Evolutionary conservation across 2,329 filamentous ascomycete genomes (phyloP).

Genomic region (Blastomyces gilchristii): DNA sequence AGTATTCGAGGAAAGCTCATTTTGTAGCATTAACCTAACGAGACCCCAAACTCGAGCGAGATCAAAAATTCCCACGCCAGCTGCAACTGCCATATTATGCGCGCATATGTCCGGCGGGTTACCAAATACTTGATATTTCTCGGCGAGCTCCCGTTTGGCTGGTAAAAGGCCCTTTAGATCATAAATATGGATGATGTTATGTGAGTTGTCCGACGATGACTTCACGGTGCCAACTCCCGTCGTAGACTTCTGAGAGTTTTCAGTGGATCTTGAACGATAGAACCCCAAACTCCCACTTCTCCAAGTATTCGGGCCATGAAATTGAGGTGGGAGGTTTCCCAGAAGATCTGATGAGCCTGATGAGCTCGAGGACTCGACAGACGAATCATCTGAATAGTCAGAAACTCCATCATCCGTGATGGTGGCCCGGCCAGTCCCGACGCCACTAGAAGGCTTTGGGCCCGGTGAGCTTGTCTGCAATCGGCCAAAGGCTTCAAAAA

Average conservation of each 20-base stretch:
- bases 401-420: conserved; percentile 36
- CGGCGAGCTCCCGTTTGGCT: conserved; percentile 64
- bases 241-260: conserved; percentile 41
- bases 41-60: conserved; percentile 77
- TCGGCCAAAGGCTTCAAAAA: conserved; percentile 56
- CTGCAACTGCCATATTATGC: conserved; percentile 71
- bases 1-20: conserved; percentile 62
- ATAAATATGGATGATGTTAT: conserved; percentile 65
- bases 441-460: conserved; percentile 39
- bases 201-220: conserved; percentile 36
- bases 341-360: conserved; percentile 37
- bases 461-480: conserved; percentile 44
- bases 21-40: conserved; percentile 63
- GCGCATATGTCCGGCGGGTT: conserved; percentile 70
- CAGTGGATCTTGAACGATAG: conserved; percentile 43
- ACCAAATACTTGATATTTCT: conserved; percentile 74
- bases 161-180: conserved; percentile 62
- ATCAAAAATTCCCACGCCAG: conserved; percentile 58
- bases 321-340: conserved; percentile 38
- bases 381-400: conserved; percentile 42
- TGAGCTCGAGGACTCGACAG: conserved; percentile 51
- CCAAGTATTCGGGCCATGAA: conserved; percentile 44
- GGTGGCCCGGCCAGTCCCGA: conserved; percentile 30
- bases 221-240: conserved; percentile 48
- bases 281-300: conserved; percentile 45